These are phyloP conservation scores for Suillus paluster DNA, from an alignment of 768 basidiomycete genomes.

Conservation along the genomic window DNA sequence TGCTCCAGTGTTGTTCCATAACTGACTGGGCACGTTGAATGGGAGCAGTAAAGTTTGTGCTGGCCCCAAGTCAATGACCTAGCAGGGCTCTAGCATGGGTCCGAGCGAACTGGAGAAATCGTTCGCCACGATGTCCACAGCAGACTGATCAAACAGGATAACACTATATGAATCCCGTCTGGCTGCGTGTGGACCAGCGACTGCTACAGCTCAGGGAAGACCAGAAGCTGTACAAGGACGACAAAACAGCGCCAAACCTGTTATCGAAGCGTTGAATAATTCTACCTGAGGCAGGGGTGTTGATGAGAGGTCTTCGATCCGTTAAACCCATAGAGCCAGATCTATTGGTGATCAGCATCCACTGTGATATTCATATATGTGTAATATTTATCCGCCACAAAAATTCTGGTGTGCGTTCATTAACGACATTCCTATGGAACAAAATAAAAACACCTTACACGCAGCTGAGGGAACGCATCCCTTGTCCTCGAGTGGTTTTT, in stretches of 20 bases:
- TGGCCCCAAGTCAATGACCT: too few relatives aligned
- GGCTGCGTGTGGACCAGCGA: slow-evolving; percentile 27
- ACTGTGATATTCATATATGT: not conserved
- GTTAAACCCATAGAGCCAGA: slow-evolving; percentile 51
- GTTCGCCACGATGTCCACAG: slow-evolving; percentile 39
- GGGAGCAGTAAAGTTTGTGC: slow-evolving; percentile 51
- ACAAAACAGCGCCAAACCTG: slow-evolving; percentile 61
- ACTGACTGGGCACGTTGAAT: slow-evolving; percentile 37
- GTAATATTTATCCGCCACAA: slow-evolving; percentile 48
- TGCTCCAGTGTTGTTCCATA: slow-evolving; percentile 55
- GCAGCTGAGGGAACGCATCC: slow-evolving; percentile 41
- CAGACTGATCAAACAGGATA: slow-evolving; percentile 44
- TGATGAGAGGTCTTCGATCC: slow-evolving; percentile 49
- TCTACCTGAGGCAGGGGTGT: slow-evolving; percentile 44
- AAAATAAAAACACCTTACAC: too few relatives aligned
- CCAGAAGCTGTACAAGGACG: slow-evolving; percentile 64
- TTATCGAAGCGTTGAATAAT: slow-evolving; percentile 47
- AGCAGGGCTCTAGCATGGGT: slow-evolving; percentile 49
- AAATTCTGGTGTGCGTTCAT: too few relatives aligned
- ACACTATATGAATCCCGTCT: slow-evolving; percentile 62
- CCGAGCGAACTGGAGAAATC: slow-evolving; percentile 53
- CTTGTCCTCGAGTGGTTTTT: slow-evolving; percentile 46
- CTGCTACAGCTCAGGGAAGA: slow-evolving; percentile 47
- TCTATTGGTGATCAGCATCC: slow-evolving; percentile 30
- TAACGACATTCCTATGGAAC: too few relatives aligned